Percentiles rank a stretch among this genome's conserved stretches.
These are phyloP conservation scores for Boeremia lycopersici DNA, from an alignment of 2,329 filamentous ascomycete species.

Conservation along the genomic window DNA sequence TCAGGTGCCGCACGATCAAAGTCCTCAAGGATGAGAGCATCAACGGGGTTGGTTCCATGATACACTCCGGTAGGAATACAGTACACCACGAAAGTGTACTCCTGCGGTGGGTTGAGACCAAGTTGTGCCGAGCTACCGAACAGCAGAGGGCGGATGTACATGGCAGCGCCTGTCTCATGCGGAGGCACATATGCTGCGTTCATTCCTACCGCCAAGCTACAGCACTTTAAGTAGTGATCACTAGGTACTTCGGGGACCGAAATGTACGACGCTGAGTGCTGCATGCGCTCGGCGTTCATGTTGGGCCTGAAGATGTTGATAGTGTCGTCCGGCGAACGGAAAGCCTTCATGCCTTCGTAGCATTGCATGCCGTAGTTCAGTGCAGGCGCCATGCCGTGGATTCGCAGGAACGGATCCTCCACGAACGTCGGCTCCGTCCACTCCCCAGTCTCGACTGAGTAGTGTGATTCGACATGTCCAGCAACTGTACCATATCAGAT, in stretches of 20 bases:
- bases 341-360: slow-evolving; percentile 98
- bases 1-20: slow-evolving; percentile 94
- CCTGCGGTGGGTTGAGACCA: slow-evolving; percentile 83
- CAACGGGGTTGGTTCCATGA: slow-evolving; percentile 87
- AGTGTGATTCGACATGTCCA: slow-evolving; percentile 89
- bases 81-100: slow-evolving; percentile 90
- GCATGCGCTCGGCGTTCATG: slow-evolving; percentile 83
- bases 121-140: slow-evolving; percentile 89
- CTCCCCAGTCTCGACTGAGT: slow-evolving; percentile 72
- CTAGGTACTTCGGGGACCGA: slow-evolving; percentile 82
- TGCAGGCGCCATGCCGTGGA: slow-evolving; percentile 94
- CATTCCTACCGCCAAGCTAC: slow-evolving; percentile 79
- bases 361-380: slow-evolving; percentile 97
- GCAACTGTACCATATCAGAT: slow-evolving; percentile 66
- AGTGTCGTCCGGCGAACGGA: slow-evolving; percentile 73
- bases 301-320: slow-evolving; percentile 89
- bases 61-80: slow-evolving; percentile 93
- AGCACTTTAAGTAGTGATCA: slow-evolving; percentile 75
- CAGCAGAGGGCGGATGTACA: slow-evolving; percentile 90
- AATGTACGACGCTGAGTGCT: slow-evolving; percentile 81
- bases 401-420: slow-evolving; percentile 78
- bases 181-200: slow-evolving; percentile 94
- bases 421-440: slow-evolving; percentile 84
- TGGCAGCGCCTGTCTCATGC: slow-evolving; percentile 82
- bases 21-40: slow-evolving; percentile 84